These are phyloP conservation scores for Grosmannia huntii DNA, from an alignment of 2,329 filamentous ascomycete genomes.

Conservation along the genomic window DNA sequence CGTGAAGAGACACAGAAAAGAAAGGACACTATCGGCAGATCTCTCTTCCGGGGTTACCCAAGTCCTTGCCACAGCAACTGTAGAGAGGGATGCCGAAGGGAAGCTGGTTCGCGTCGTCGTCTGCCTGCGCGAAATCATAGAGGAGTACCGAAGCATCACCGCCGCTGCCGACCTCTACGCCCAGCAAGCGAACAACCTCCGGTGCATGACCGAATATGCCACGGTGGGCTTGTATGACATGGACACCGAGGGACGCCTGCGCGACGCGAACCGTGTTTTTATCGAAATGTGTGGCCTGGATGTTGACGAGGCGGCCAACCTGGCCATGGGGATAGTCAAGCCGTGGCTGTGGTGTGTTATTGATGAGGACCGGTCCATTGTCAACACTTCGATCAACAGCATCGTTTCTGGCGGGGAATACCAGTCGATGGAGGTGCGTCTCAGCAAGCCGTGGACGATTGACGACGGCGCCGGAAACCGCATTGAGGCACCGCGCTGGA, in stretches of 20 bases:
- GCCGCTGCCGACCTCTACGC: conserved; percentile 35
- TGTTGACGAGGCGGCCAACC: conserved; percentile 29
- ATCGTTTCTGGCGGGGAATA: conserved; percentile 27
- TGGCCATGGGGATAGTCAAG: conserved; percentile 21
- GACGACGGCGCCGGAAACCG: conserved; percentile 31
- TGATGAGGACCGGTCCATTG: conserved; percentile 28
- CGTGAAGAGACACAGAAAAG: conserved; percentile 18
- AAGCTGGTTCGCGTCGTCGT: conserved; percentile 32
- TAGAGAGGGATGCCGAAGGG: conserved; percentile 30
- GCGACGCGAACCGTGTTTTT: conserved; percentile 40
- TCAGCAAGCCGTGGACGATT: conserved; percentile 32
- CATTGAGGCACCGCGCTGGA: conserved; percentile 32
- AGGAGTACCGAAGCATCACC: conserved; percentile 33
- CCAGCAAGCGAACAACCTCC: conserved; percentile 39
- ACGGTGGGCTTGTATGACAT: conserved; percentile 44
- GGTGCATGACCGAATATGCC: conserved; percentile 39
- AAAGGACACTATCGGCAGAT: neutral
- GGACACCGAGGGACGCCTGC: conserved; percentile 33
- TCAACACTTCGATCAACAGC: conserved; percentile 26
- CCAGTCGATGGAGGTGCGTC: conserved; percentile 34
- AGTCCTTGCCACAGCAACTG: conserved; percentile 33
- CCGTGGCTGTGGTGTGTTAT: conserved; percentile 33
- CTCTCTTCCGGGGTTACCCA: conserved; percentile 21
- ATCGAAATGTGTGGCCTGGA: conserved; percentile 38
- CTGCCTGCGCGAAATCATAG: conserved; percentile 37